Evolutionary conservation across 352 stramenopile genomes (phyloP), one percentile per base, ranked within the genome.

Genomic region (Nothophytophthora sp.): DNA sequence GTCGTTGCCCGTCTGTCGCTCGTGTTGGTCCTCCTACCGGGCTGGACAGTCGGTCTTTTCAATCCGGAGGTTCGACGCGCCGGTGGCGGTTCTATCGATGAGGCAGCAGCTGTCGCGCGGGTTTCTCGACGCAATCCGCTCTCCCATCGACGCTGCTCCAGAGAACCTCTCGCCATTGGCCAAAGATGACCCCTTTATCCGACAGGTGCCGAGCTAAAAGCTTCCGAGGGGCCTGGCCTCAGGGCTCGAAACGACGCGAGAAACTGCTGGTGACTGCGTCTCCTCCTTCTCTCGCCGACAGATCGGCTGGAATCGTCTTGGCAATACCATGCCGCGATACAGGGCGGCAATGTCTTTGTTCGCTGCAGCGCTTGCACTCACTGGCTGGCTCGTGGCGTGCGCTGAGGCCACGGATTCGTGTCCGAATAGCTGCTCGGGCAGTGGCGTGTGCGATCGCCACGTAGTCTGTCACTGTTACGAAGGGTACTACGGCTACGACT

Each of bases 401-500:
- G 28, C 34, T 12, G 18, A 18, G 32, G 38, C 34, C 37, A 30
- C 20, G 15, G 38, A 50, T 3, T 57, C 72, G n/a, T 92, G 81
- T 50, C 63, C 65, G 18, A 88, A 87, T 42, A 42, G 43, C 3
- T 92, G 81, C 56, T 87, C 73, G 4, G 64, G 68, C 5, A 72
- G 75, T 30, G 81, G 81, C 13, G 28, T 73, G 35, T 92, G 81
- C 49, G 69, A 85, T 47, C 60, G 60, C 41, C 74, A 81, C 25
- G 64, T 80, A 6, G 76, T 81, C 1, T 92, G 81, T 27, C 64
- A 56, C 45, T 92, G 81, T 38, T 39, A 66, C 39, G 42, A 75
- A 7, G 76, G 63, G 39, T 92, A 69, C 56, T 73, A 73, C 3
- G 75, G 79, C 39, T 80, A 85, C 55, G 79, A 88, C 51, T 92